Evolutionary conservation across 2,329 filamentous ascomycete genomes (phyloP), one percentile per base, ranked within the genome.

Genomic region (Whalleya microplaca): DNA sequence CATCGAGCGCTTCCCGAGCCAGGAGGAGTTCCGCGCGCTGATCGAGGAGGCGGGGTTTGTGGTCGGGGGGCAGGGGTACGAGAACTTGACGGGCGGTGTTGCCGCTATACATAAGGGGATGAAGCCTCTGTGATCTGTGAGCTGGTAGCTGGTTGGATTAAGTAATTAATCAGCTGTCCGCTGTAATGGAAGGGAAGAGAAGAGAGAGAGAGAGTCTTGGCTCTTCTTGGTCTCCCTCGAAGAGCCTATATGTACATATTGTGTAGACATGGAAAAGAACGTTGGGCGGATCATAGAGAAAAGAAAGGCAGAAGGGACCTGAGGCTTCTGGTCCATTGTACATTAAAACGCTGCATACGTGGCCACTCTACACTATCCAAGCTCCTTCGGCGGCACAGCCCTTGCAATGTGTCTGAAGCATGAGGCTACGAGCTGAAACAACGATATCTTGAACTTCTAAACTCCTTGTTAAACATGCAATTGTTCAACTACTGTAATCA

Each of bases 91-190:
- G 0, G 88, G 91, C 43, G 95, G 95, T 0, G 92, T 99, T 71
- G 95, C 95, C 3, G 93, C 93, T 51, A 96, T 99, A 63, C 96
- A 99, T 72, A 96, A 93, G 80, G 95, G 94, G 8, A 89, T 99
- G 69, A 99, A 99, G 81, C 93, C 85, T 5, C 58, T 84, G 47
- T 65, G 21, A 58, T 55, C 32, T 16, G 47, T 37, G 20, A 41
- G 19, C 47, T 23, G 16, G 20, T 12, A 44, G 14, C 18, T 19
- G n/a, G 18, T 27, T 40, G n/a, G 18, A 9, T 20, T n/a, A n/a
- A n/a, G n/a, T n/a, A n/a, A n/a, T n/a, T n/a, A n/a, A n/a, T n/a
- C n/a, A n/a, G n/a, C n/a, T n/a, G n/a, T n/a, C n/a, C n/a, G n/a
- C n/a, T n/a, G n/a, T n/a, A n/a, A n/a, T n/a, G 48, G 42, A 6